phyloP scores from a whole-genome alignment of 192 early-diverging fungal species.

The Entomortierella lignicola region DNA sequence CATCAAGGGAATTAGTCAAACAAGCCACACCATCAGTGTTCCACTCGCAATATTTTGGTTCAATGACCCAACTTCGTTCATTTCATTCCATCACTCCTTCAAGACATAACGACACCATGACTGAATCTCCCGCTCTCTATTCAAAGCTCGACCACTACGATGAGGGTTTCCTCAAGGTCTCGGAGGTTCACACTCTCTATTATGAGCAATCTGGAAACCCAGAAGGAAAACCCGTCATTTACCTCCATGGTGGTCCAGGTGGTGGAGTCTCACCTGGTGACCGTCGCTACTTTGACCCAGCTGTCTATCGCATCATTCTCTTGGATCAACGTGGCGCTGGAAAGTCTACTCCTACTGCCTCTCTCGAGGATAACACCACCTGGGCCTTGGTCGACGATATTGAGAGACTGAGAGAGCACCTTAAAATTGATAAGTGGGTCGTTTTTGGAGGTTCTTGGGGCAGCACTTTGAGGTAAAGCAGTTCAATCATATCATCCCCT shows the following conservation, averaged over 20 bases:
- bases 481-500: too few species aligned
- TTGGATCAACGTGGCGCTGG: conserved; percentile 78
- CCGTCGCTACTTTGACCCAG: conserved; percentile 64
- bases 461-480: conserved; percentile 54
- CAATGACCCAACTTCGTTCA: background rate
- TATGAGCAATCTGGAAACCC: conserved; percentile 75
- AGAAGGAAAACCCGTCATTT: conserved; percentile 63
- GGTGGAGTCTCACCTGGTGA: conserved; percentile 67
- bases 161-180: conserved; percentile 66
- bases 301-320: conserved; percentile 70
- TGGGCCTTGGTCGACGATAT: conserved; percentile 75
- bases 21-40: background rate
- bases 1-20: background rate
- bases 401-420: conserved; percentile 68
- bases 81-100: background rate
- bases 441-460: conserved; percentile 85
- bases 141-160: conserved; percentile 64
- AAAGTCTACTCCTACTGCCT: conserved; percentile 73
- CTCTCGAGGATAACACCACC: conserved; percentile 74
- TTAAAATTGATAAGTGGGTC: conserved; percentile 77
- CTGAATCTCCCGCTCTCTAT: conserved; percentile 46
- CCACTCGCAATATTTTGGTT: background rate
- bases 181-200: conserved; percentile 67
- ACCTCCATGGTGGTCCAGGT: conserved; percentile 68
- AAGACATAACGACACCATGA: conserved; percentile 12